Base-by-base conservation (phyloP, 1,284 basidiomycete genomes). In the Cryptococcus sp. region DNA sequence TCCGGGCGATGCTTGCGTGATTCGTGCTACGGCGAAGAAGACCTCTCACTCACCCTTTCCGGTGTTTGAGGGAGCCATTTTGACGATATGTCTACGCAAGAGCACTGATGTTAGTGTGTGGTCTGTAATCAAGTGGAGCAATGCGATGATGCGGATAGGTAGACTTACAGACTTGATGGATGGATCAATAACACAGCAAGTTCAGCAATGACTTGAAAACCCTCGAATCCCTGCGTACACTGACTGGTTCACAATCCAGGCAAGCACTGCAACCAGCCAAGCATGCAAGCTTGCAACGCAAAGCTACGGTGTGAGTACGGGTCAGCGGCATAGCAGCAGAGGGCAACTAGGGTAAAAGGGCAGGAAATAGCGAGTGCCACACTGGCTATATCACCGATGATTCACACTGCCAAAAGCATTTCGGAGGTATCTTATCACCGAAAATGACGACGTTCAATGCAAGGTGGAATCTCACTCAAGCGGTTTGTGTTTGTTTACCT, bases 11-110 rank as follows among this genome's bases (percentile, higher is more conserved):
- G 19, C 41, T 49, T 19, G 17, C 23, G 42, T 20, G 47, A n/a
- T 38, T 50, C 55, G 35, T 25, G 23, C 35, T 20, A 38, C 11
- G 19, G 3, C 47, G 38, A 19, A 49, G 30, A 35, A 47, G 51
- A 16, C 25, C 10, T 38, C 42, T 22, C 43, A 67, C 64, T 69
- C 64, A 69, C 67, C 64, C 64, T 69, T 71, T 46, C 43, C 55
- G 27, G 53, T 66, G 59, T 63, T 66, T 22, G 66, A 57, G 57
- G 69, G 67, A 54, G 69, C 69, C 69, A 71, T 71, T 67, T 62
- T 67, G 46, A 47, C 52, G 41, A 42, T 16, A 39, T 11, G 11
- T 49, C 47, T 41, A 13, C 35, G 25, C 16, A 39, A 17, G 17
- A n/a, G 54, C 8, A 25, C 19, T 4, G 17, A 19, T 23, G 53